Evolutionary conservation across 208 protist genomes (phyloP).

Genomic region (Wallacemonas sp.): DNA sequence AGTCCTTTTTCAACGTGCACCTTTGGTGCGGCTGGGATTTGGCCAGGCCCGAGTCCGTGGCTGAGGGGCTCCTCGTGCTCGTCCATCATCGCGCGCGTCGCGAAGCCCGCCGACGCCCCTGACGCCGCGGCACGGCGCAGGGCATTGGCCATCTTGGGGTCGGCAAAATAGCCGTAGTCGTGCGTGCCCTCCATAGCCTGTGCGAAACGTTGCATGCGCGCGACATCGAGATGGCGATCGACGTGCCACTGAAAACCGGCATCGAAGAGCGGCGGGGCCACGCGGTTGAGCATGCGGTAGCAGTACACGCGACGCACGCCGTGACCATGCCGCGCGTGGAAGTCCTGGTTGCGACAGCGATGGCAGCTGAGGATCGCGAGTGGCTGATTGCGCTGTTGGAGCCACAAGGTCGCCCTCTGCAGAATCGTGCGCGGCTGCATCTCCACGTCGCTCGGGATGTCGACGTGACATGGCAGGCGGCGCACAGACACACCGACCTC

Average conservation of each 20-base stretch:
- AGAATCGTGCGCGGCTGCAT: slow-evolving; percentile 88
- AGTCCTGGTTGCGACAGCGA: slow-evolving; percentile 75
- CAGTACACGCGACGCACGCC: slow-evolving; percentile 81
- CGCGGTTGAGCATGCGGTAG: slow-evolving; percentile 91
- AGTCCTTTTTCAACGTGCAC: slow-evolving; percentile 54
- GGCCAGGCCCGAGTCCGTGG: slow-evolving; percentile 26
- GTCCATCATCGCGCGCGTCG: slow-evolving; percentile 17
- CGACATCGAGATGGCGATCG: slow-evolving; percentile 78
- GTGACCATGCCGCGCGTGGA: slow-evolving; percentile 81
- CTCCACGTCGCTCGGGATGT: slow-evolving; percentile 74
- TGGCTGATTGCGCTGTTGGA: slow-evolving; percentile 72
- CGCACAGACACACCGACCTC: slow-evolving; percentile 81
- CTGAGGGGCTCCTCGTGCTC: slow-evolving; percentile 57
- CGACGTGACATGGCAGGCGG: slow-evolving; percentile 82
- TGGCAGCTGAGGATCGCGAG: slow-evolving; percentile 78
- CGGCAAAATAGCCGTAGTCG: slow-evolving; percentile 87
- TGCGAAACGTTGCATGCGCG: slow-evolving; percentile 82
- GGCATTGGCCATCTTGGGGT: slow-evolving; percentile 87
- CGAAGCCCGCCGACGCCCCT: not conserved
- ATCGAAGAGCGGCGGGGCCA: slow-evolving; percentile 87
- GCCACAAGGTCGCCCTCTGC: slow-evolving; percentile 83
- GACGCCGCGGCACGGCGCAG: slow-evolving; percentile 58
- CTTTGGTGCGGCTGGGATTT: slow-evolving; percentile 62
- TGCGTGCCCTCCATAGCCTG: slow-evolving; percentile 68
- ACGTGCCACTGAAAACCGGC: slow-evolving; percentile 89